Conservation (phyloP, 2,329 filamentous ascomycete species). For the Fusarium camptoceras region DNA sequence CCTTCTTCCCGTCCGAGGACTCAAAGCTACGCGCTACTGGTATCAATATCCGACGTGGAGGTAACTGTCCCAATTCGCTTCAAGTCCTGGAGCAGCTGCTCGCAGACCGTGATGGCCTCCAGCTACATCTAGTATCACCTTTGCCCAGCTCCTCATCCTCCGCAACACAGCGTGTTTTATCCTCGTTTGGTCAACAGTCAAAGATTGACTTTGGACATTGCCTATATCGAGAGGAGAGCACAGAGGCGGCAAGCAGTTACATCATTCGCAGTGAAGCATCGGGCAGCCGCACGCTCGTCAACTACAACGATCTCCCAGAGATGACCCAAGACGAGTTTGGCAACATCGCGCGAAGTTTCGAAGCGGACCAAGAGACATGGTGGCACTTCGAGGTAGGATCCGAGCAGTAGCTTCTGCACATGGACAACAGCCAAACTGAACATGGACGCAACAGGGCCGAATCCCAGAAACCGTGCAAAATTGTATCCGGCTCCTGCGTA, state of each 20-base stretch:
- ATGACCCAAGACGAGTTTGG: conserved; percentile 74
- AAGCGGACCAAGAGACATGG: conserved; percentile 60
- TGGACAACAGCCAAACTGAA: conserved; percentile 26
- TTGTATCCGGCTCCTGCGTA: conserved; percentile 69
- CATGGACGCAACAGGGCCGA: conserved; percentile 63
- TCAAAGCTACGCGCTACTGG: conserved; percentile 75
- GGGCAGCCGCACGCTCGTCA: conserved; percentile 76
- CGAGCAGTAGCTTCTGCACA: neutral
- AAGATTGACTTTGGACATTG: conserved; percentile 65
- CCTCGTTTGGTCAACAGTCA: conserved; percentile 62
- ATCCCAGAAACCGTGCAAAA: conserved; percentile 69
- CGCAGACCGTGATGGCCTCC: conserved; percentile 42
- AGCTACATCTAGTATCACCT: conserved; percentile 60
- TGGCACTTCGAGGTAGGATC: conserved; percentile 76
- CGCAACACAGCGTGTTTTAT: conserved; percentile 63
- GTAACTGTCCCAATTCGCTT: conserved; percentile 78
- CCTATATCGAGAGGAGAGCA: conserved; percentile 66
- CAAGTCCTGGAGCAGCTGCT: conserved; percentile 76
- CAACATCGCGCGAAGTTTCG: conserved; percentile 55
- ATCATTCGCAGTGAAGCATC: conserved; percentile 71
- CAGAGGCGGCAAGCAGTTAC: conserved; percentile 74
- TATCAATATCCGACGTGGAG: conserved; percentile 71
- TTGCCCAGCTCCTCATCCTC: conserved; percentile 66
- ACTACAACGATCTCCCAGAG: conserved; percentile 74
- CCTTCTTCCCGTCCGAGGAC: conserved; percentile 76